Percentiles rank a stretch among this genome's conserved stretches.
Conservation (phyloP, 768 basidiomycete species). For the Kwoniella bestiolae region DNA sequence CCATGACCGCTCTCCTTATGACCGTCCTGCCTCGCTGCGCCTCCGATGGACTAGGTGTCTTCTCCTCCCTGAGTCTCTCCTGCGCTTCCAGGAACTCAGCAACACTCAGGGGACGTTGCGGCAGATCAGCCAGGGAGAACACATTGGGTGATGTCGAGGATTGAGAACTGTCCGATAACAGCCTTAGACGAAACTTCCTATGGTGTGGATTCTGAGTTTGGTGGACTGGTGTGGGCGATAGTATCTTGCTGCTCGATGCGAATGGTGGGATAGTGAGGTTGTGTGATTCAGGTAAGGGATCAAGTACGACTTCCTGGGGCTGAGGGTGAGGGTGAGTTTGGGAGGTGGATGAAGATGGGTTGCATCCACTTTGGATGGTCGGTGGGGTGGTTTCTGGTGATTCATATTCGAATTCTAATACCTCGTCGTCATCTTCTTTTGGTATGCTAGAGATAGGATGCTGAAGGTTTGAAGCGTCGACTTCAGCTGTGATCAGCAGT, state of each 20-base stretch:
- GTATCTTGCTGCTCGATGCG: neutral
- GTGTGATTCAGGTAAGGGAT: conserved; percentile 27
- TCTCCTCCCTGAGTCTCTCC: conserved; percentile 9
- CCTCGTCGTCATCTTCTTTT: conserved; percentile 32
- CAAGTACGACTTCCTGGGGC: conserved; percentile 31
- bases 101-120: conserved; percentile 35
- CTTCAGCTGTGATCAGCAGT: conserved; percentile 57
- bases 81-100: conserved; percentile 29
- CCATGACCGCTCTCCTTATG: conserved; percentile 30
- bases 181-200: conserved; percentile 38
- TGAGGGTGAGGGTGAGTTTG: neutral
- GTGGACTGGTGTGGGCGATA: neutral
- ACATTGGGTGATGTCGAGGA: neutral
- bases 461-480: neutral
- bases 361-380: conserved; percentile 8
- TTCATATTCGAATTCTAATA: conserved; percentile 54
- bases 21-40: conserved; percentile 26
- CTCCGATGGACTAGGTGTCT: conserved; percentile 6
- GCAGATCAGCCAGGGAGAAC: neutral
- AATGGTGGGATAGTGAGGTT: neutral
- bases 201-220: conserved; percentile 24
- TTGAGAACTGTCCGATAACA: conserved; percentile 31
- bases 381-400: conserved; percentile 36
- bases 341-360: neutral
- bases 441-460: neutral